Conservation (phyloP, 129 eudicot genomes). For the Flaveria brownii region DNA sequence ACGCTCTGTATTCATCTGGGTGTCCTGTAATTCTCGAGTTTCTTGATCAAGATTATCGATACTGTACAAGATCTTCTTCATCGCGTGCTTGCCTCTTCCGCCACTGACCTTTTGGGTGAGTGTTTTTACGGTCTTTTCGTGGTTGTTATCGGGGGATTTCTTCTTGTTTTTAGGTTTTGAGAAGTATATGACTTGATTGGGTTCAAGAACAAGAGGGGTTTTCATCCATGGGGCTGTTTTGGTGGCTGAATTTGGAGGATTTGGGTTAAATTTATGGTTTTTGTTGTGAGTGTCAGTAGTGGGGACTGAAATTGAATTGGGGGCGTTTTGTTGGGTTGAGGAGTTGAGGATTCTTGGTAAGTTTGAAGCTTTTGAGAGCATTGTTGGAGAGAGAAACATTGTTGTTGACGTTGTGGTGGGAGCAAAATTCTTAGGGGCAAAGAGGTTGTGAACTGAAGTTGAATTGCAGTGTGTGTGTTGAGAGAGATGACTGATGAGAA, state of each 20-base stretch:
- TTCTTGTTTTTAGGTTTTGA: conserved; percentile 42
- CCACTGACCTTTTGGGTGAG: conserved; percentile 68
- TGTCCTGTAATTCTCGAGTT: conserved; percentile 27
- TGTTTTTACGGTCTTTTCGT: conserved; percentile 26
- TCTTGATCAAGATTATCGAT: conserved; percentile 67
- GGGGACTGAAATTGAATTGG: conserved; percentile 24
- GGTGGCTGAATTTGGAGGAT: conserved; percentile 34
- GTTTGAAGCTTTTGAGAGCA: conserved; percentile 28
- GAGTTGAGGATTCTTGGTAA: conserved; percentile 27
- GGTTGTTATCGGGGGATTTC: conserved; percentile 26
- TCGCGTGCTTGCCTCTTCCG: conserved; percentile 73
- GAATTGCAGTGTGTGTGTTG: background rate
- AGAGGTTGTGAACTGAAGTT: background rate
- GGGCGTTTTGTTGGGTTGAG: conserved; percentile 36
- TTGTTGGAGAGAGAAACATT: conserved; percentile 47
- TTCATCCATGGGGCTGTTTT: conserved; percentile 96
- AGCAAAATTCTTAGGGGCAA: conserved; percentile 1
- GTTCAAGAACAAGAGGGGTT: conserved; percentile 60
- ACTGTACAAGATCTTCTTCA: conserved; percentile 64
- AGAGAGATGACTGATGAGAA: background rate
- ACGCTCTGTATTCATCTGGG: conserved; percentile 28
- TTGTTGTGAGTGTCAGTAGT: background rate
- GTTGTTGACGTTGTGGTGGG: conserved; percentile 53
- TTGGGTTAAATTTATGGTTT: conserved; percentile 25
- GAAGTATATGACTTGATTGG: conserved; percentile 56